Conservation (phyloP, 345 rosid genomes). For the Corymbia maculata region DNA sequence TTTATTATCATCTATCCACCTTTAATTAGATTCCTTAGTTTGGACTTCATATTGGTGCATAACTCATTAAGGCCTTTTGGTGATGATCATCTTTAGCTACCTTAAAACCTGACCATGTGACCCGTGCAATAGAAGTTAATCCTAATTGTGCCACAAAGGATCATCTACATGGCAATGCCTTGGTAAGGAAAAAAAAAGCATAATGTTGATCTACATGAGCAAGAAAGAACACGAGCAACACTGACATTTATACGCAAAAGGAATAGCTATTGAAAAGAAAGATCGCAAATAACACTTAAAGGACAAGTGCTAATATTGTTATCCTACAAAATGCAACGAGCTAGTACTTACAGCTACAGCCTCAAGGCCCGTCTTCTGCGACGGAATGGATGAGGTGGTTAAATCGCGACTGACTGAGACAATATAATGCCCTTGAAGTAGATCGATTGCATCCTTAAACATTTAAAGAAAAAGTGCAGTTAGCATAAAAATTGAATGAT, state of each 20-base stretch:
- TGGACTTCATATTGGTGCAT: not conserved
- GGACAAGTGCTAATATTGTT: not conserved
- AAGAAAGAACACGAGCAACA: not conserved
- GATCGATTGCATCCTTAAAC: conserved; percentile 75
- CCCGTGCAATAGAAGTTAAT: not conserved
- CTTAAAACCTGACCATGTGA: not conserved
- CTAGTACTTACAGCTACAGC: conserved; percentile 61
- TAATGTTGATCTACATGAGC: not conserved
- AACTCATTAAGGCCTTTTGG: not conserved
- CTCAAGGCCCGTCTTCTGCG: conserved; percentile 65
- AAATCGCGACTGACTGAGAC: conserved; percentile 67
- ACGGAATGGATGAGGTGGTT: conserved; percentile 22
- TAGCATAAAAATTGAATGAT: not conserved
- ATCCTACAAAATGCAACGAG: not conserved
- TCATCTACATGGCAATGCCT: not conserved
- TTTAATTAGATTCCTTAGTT: not conserved
- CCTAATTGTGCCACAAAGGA: not conserved
- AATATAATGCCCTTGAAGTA: conserved; percentile 82
- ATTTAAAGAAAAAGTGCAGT: not conserved
- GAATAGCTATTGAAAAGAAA: not conserved
- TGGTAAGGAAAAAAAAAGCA: not conserved
- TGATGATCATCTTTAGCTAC: not conserved
- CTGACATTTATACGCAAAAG: not conserved
- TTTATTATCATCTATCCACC: not conserved
- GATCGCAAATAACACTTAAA: not conserved